Percentiles rank a stretch among this genome's conserved stretches.
Evolutionary conservation across 2,329 filamentous ascomycete species (phyloP).

Genomic region (Aaosphaeria arxii): DNA sequence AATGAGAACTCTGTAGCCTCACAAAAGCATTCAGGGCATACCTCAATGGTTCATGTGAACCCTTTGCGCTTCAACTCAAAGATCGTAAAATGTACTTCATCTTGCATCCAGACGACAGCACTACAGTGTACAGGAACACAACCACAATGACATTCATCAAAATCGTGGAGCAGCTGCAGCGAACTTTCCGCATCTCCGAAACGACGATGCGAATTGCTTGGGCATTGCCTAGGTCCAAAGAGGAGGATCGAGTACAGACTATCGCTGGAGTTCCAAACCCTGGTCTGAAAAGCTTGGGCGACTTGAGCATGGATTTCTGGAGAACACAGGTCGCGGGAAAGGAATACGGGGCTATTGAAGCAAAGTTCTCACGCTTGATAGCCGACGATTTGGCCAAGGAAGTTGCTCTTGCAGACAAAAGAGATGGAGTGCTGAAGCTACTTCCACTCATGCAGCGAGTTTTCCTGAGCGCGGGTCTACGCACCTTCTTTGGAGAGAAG

Average conservation of each 20-base stretch:
- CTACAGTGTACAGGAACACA: neutral
- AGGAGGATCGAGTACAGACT: neutral
- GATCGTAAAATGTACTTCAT: constrained; percentile 7
- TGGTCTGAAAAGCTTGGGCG: neutral
- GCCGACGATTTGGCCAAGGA: neutral
- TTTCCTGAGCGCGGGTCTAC: constrained; percentile 1
- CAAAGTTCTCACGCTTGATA: neutral
- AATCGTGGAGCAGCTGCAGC: neutral
- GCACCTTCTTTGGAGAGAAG: constrained; percentile 3
- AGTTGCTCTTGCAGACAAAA: neutral
- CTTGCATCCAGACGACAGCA: constrained; percentile 5
- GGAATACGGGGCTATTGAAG: neutral
- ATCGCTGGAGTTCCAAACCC: neutral
- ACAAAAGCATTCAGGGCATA: neutral
- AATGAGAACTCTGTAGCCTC: neutral
- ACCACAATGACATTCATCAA: neutral
- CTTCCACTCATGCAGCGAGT: neutral
- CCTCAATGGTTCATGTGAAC: constrained; percentile 5
- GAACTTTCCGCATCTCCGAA: neutral
- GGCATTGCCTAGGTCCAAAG: neutral
- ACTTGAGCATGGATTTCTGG: neutral
- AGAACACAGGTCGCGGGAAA: neutral
- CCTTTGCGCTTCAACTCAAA: constrained; percentile 6
- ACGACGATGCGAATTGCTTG: neutral
- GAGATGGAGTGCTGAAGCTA: neutral